Percentiles rank a stretch among this genome's conserved stretches.
Conservation (phyloP, 1,284 basidiomycete species). For the Tylopilus sp. region DNA sequence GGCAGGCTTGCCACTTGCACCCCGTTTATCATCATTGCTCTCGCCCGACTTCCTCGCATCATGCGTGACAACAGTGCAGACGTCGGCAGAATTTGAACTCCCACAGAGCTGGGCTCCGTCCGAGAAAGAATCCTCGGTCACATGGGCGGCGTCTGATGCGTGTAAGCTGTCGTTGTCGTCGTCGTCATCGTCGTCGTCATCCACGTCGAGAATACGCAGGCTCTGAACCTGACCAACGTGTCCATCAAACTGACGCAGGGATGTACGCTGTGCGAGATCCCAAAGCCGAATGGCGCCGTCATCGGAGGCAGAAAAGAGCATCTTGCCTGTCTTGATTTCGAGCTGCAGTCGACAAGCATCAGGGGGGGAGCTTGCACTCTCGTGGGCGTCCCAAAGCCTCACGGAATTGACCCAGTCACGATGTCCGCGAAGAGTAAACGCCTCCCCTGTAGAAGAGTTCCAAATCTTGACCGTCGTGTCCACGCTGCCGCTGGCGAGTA, state of each 20-base stretch:
- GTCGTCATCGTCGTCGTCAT: slow-evolving; percentile 44
- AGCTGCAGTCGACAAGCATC: slow-evolving; percentile 34
- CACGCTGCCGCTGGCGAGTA: slow-evolving; percentile 88
- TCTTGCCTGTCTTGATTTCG: slow-evolving; percentile 77
- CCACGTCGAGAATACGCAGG: slow-evolving; percentile 72
- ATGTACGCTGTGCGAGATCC: slow-evolving; percentile 82
- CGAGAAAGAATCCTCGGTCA: slow-evolving; percentile 15
- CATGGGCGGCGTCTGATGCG: slow-evolving; percentile 9
- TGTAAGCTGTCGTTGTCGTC: slow-evolving; percentile 22
- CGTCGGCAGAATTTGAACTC: slow-evolving; percentile 15
- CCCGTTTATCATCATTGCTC: slow-evolving; percentile 15
- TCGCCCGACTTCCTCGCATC: slow-evolving; percentile 14
- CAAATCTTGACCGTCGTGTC: slow-evolving; percentile 91
- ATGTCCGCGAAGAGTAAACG: slow-evolving; percentile 92
- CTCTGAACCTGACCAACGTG: slow-evolving; percentile 96
- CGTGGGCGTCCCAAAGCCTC: slow-evolving; percentile 82
- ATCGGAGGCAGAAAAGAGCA: slow-evolving; percentile 96
- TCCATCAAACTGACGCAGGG: slow-evolving; percentile 82
- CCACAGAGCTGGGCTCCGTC: slow-evolving; percentile 18
- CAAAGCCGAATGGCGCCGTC: slow-evolving; percentile 93
- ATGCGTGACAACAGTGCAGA: slow-evolving; percentile 34
- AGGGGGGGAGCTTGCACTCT: slow-evolving; percentile 38
- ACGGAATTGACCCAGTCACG: slow-evolving; percentile 97
- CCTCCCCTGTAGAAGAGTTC: slow-evolving; percentile 91
- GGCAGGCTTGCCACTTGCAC: slow-evolving; percentile 3